Evolutionary conservation across 345 rosid species (phyloP), one percentile per base, ranked within the genome.

Genomic region (Mangifera indica): DNA sequence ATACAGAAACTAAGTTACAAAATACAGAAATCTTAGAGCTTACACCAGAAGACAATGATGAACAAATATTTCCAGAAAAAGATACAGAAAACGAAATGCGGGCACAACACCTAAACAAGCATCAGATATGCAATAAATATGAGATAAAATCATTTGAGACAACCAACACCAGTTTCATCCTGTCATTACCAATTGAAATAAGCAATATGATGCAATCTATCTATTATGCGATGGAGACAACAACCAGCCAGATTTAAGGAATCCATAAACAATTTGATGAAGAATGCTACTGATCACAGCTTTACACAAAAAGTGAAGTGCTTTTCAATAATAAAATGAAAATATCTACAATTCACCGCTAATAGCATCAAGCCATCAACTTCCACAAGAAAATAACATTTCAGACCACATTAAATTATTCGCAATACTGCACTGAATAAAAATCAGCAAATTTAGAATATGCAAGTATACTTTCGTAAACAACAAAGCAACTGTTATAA

Each of bases 21-120:
- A 76, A 15, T n/a, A 70, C 40, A 57, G 54, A 8, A 15, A 69
- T 34, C 45, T 45, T 15, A 67, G 56, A 34, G 48, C 57, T 48
- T 56, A 32, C 15, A 26, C n/a, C 7, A 26, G 67, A 76, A 52
- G 22, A 54, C 2, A 18, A 69, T 20, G 48, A 61, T 48, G 13
- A 49, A 40, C 57, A 60, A 1, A 5, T 8, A 22, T 17, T 11
- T 44, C 8, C 13, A 45, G 46, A 15, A 71, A 8, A 53, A 32
- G 56, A 44, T 32, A 53, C 62, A 29, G 21, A 64, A 0, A 15
- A 63, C 2, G 6, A 29, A 51, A 26, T 52, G 44, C 59, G 10
- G n/a, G 56, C 2, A 34, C 26, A 70, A 51, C 57, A 61, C n/a
- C 42, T 37, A 37, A 4, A 37, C 7, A 37, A 37, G 42, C 42